Percentiles rank a stretch among this genome's conserved stretches.
phyloP scores from a whole-genome alignment of 495 filamentous ascomycete species.

The Aspergillus diversus region DNA sequence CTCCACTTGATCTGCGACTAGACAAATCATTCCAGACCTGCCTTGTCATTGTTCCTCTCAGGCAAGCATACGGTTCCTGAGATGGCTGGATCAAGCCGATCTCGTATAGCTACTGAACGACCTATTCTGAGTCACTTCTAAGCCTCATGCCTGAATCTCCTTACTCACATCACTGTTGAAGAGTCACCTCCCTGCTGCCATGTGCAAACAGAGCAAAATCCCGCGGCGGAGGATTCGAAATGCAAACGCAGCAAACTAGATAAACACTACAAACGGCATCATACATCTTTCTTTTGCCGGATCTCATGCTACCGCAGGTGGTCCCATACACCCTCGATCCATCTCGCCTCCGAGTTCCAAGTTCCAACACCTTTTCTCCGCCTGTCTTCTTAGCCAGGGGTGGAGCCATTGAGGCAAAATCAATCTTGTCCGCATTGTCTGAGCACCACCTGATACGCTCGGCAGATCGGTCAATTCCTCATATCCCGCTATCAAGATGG shows the following conservation, averaged over 20 bases:
- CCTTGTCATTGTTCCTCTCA: not conserved
- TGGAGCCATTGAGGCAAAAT: constrained; percentile 10
- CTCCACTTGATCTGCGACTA: constrained; percentile 31
- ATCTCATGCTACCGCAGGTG: constrained; percentile 18
- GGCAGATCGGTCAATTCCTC: constrained; percentile 23
- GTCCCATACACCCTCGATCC: constrained; percentile 22
- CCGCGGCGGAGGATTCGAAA: not conserved
- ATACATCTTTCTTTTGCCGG: constrained; percentile 11
- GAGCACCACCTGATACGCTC: constrained; percentile 22
- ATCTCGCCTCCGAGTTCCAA: constrained; percentile 1
- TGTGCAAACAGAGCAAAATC: constrained; percentile 16
- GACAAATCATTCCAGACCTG: constrained; percentile 11
- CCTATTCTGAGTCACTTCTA: constrained; percentile 17
- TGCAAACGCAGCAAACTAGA: constrained; percentile 6
- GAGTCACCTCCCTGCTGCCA: not conserved
- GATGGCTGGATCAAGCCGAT: not conserved
- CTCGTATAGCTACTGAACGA: constrained; percentile 3
- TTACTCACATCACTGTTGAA: not conserved
- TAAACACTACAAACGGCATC: constrained; percentile 38
- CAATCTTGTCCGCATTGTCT: constrained; percentile 5
- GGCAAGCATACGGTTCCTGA: not conserved
- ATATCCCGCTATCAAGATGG: constrained; percentile 32
- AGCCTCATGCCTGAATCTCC: constrained; percentile 6
- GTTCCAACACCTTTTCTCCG: not conserved
- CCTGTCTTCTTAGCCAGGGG: constrained; percentile 1